Conservation (phyloP, 2,329 filamentous ascomycete genomes). For the Alternaria consortialis region DNA sequence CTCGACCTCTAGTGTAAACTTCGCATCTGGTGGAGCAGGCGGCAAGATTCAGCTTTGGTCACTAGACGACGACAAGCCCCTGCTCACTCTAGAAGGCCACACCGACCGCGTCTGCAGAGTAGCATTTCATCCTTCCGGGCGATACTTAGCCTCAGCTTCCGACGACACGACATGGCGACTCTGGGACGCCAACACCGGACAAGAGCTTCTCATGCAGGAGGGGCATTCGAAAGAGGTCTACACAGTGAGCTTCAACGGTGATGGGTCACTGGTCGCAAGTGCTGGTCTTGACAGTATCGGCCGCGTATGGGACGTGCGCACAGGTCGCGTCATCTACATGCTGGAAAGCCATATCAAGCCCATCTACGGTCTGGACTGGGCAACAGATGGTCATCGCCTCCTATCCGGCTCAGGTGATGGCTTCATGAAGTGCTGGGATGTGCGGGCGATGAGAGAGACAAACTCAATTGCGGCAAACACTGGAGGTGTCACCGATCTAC, state of each 20-base stretch:
- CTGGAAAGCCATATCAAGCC: conserved; percentile 92
- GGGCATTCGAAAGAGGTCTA: conserved; percentile 96
- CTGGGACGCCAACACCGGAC: conserved; percentile 89
- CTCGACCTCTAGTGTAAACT: conserved; percentile 77
- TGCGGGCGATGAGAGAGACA: conserved; percentile 83
- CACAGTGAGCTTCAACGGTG: conserved; percentile 85
- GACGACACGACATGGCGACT: conserved; percentile 97
- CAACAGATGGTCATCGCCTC: conserved; percentile 87
- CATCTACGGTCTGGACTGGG: conserved; percentile 94
- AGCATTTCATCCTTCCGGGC: conserved; percentile 92
- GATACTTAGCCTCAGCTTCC: conserved; percentile 89
- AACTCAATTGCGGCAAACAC: conserved; percentile 91
- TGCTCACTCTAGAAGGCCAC: conserved; percentile 84
- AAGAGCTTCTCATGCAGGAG: conserved; percentile 87
- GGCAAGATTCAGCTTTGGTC: conserved; percentile 91
- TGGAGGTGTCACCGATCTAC: conserved; percentile 88
- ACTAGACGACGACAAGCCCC: conserved; percentile 81
- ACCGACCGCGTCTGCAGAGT: conserved; percentile 87
- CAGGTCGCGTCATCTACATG: conserved; percentile 94
- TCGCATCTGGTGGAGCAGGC: conserved; percentile 90
- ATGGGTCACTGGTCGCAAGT: conserved; percentile 88
- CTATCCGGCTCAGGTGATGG: conserved; percentile 93
- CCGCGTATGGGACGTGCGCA: conserved; percentile 92
- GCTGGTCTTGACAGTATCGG: conserved; percentile 96
- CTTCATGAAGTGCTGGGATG: conserved; percentile 98